Conservation (phyloP, 768 basidiomycete species). For the Mycena galopus region DNA sequence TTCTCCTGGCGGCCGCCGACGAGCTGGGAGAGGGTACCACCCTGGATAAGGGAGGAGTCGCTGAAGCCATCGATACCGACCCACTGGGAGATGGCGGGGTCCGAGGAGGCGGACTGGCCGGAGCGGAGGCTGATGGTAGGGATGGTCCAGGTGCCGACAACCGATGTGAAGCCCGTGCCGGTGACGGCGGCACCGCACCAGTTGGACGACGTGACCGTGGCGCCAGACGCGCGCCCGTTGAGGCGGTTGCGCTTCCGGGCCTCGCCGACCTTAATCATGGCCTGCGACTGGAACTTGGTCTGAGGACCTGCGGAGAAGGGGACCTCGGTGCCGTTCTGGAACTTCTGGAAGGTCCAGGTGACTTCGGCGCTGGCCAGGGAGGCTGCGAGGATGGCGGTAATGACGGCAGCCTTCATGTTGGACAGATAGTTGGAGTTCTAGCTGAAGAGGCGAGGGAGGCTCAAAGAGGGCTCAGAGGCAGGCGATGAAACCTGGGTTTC, state of each 20-base stretch:
- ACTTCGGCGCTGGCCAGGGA: conserved; percentile 29
- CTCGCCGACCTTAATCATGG: conserved; percentile 25
- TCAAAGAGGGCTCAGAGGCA: background rate
- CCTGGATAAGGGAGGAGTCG: conserved; percentile 30
- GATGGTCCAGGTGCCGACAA: conserved; percentile 30
- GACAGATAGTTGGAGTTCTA: conserved; percentile 1
- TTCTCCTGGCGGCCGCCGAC: conserved; percentile 28
- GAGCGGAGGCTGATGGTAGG: conserved; percentile 28
- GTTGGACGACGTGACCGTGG: conserved; percentile 30
- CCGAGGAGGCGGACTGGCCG: conserved; percentile 29
- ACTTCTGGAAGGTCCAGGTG: background rate
- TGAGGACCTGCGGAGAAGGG: background rate
- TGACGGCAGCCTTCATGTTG: conserved; percentile 26
- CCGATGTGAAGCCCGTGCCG: conserved; percentile 27
- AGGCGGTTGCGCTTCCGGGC: conserved; percentile 30
- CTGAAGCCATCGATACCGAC: conserved; percentile 33
- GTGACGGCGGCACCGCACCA: conserved; percentile 34
- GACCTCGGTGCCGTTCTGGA: background rate
- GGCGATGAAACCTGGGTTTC: conserved; percentile 7
- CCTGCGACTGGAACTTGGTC: conserved; percentile 31
- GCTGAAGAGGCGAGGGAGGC: background rate
- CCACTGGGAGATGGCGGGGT: conserved; percentile 28
- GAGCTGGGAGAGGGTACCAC: conserved; percentile 30
- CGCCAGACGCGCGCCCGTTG: conserved; percentile 17
- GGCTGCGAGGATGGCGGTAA: conserved; percentile 28